A percentile compares a stretch with the other conserved stretches of the same genome.
Evolutionary conservation across 179 eudicot genomes (phyloP).

Genomic region (Pouteria campechiana): DNA sequence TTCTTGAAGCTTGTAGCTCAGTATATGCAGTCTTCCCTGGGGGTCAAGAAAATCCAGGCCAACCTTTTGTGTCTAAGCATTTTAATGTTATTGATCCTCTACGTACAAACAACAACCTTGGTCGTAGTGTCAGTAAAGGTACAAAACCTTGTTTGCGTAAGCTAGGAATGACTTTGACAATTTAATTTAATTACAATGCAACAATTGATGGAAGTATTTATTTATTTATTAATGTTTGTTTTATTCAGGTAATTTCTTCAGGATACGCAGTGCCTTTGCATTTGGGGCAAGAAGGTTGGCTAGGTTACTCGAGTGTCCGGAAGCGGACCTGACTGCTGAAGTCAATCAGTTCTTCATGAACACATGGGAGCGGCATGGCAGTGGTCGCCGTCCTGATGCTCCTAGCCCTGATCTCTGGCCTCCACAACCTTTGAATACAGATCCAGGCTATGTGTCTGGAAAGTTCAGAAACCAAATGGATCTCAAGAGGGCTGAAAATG

Average conservation of each 20-base stretch:
- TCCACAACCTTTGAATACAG: constrained; percentile 19
- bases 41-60: constrained; percentile 77
- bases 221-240: background rate
- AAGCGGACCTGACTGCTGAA: constrained; percentile 47
- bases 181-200: too few relatives aligned
- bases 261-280: constrained; percentile 95
- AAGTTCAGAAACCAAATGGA: constrained; percentile 10
- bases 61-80: constrained; percentile 68
- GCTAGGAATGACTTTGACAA: too few relatives aligned
- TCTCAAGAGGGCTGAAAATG: constrained; percentile 15
- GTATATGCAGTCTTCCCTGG: constrained; percentile 67
- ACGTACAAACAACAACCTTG: constrained; percentile 88
- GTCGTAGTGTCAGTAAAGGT: constrained; percentile 97
- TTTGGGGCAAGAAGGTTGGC: constrained; percentile 81
- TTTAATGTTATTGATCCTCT: constrained; percentile 91
- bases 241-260: constrained; percentile 59
- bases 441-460: constrained; percentile 12
- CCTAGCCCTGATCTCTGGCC: constrained; percentile 20
- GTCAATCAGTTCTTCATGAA: constrained; percentile 75
- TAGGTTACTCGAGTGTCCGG: constrained; percentile 66
- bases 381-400: constrained; percentile 78
- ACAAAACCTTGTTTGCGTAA: too few relatives aligned
- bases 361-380: constrained; percentile 93
- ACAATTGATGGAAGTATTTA: too few relatives aligned
- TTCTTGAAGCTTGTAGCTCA: constrained; percentile 73